These are phyloP conservation scores for Trichoderma atrobrunneum DNA, from an alignment of 2,329 filamentous ascomycete genomes.

Conservation along the genomic window DNA sequence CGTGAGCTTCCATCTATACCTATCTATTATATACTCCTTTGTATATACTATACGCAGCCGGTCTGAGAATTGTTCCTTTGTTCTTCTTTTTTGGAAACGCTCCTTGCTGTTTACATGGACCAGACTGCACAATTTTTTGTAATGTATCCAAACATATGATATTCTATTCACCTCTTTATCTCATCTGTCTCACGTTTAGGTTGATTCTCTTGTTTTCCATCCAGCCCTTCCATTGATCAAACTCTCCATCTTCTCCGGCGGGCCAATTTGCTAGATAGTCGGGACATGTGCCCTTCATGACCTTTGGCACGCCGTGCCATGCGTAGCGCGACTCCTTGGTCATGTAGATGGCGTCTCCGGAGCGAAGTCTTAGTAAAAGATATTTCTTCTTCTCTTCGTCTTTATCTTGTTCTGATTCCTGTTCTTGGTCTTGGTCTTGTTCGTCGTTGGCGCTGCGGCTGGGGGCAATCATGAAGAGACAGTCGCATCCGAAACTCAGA, in stretches of 20 bases:
- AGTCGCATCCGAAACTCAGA: constrained; percentile 86
- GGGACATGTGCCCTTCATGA: constrained; percentile 77
- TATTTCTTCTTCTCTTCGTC: constrained; percentile 42
- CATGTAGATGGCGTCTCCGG: constrained; percentile 92
- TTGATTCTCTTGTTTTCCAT: constrained; percentile 87
- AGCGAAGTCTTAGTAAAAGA: constrained; percentile 66
- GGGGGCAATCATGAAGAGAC: constrained; percentile 79
- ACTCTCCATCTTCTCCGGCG: constrained; percentile 47
- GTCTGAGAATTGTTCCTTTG: not conserved
- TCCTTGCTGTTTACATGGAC: not conserved
- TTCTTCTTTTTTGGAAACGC: not conserved
- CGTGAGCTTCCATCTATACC: not conserved
- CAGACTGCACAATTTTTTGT: not conserved
- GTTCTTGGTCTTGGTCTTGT: constrained; percentile 21
- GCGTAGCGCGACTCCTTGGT: constrained; percentile 75
- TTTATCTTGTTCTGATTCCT: constrained; percentile 23
- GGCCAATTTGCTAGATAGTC: constrained; percentile 74
- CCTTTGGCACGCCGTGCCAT: constrained; percentile 93
- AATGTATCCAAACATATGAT: not conserved
- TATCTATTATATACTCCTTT: not conserved
- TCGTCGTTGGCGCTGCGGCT: constrained; percentile 32
- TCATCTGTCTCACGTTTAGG: constrained; percentile 89
- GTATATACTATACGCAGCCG: not conserved
- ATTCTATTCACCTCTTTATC: constrained; percentile 48
- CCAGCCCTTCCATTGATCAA: constrained; percentile 76